These are phyloP conservation scores for Diaporthe eres DNA, from an alignment of 2,329 filamentous ascomycete genomes.

Conservation along the genomic window DNA sequence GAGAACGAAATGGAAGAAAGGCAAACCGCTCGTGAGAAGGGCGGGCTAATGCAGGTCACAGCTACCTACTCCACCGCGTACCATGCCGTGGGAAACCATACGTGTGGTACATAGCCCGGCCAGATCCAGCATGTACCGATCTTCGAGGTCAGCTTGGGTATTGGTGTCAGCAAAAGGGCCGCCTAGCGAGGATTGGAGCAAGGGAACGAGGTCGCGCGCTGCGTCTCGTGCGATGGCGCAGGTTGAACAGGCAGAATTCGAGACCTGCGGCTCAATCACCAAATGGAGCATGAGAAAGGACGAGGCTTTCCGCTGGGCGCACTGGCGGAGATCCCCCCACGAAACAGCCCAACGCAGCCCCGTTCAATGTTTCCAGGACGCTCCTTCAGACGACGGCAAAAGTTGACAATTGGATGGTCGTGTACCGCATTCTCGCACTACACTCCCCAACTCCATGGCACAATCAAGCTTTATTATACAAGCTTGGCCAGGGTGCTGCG, in stretches of 20 bases:
- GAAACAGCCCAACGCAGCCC: slow-evolving; percentile 20
- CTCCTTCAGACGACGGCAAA: slow-evolving; percentile 6
- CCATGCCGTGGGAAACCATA: slow-evolving; percentile 4
- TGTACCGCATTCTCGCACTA: background rate
- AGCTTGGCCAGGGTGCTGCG: background rate
- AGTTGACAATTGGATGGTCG: background rate
- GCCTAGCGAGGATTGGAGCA: slow-evolving; percentile 2
- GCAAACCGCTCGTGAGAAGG: slow-evolving; percentile 35
- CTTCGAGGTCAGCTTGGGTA: background rate
- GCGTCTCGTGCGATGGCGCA: slow-evolving; percentile 35
- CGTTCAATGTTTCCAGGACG: slow-evolving; percentile 7
- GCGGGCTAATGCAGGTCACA: slow-evolving; percentile 29
- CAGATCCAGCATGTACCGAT: background rate
- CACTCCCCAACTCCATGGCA: background rate
- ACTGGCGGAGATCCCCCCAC: background rate
- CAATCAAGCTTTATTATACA: slow-evolving; percentile 31
- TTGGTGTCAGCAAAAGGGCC: slow-evolving; percentile 22
- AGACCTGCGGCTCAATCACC: slow-evolving; percentile 35
- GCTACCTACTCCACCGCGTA: slow-evolving; percentile 27
- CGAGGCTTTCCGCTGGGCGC: slow-evolving; percentile 40
- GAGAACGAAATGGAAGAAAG: slow-evolving; percentile 40
- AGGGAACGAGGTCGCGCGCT: slow-evolving; percentile 28
- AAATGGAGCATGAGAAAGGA: slow-evolving; percentile 23
- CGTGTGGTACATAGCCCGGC: background rate
- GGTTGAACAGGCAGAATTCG: slow-evolving; percentile 32